phyloP scores from a whole-genome alignment of 164 flowering plant genomes.

The Brasenia schreberi region DNA sequence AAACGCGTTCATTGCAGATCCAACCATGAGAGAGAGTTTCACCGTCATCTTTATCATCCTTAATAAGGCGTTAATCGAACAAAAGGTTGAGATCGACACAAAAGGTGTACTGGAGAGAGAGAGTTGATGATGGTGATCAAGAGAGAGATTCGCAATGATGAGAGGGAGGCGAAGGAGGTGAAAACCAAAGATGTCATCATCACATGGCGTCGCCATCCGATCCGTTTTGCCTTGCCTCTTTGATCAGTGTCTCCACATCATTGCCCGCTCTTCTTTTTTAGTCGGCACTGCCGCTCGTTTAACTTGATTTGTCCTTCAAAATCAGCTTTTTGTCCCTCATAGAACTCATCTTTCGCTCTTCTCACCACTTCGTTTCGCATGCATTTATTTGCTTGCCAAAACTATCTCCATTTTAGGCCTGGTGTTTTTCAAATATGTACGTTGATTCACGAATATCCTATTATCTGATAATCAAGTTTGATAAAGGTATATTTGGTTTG shows the following conservation, averaged over 20 bases:
- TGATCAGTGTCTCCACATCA: background rate
- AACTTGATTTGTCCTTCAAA: background rate
- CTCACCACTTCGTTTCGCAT: background rate
- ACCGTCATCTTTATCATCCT: background rate
- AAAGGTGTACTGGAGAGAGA: background rate
- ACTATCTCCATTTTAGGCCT: too few relatives aligned
- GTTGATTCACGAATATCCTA: too few relatives aligned
- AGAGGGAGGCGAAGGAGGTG: background rate
- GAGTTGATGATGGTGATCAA: background rate
- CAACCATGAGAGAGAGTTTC: too few relatives aligned
- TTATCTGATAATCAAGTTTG: too few relatives aligned
- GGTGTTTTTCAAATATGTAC: too few relatives aligned
- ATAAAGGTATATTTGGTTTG: too few relatives aligned
- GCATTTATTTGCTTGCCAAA: too few relatives aligned
- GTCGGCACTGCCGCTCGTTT: too few relatives aligned
- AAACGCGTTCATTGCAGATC: too few relatives aligned
- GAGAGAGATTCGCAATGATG: constrained; percentile 1
- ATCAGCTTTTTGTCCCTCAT: background rate
- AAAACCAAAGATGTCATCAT: background rate
- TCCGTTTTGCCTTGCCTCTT: background rate
- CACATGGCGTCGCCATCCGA: background rate
- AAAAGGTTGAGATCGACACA: background rate
- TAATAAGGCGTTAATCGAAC: background rate
- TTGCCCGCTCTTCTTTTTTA: background rate
- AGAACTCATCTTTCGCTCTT: background rate